Evolutionary conservation across 306 rosid genomes (phyloP).

Genomic region (Cucurbita argyrosperma): DNA sequence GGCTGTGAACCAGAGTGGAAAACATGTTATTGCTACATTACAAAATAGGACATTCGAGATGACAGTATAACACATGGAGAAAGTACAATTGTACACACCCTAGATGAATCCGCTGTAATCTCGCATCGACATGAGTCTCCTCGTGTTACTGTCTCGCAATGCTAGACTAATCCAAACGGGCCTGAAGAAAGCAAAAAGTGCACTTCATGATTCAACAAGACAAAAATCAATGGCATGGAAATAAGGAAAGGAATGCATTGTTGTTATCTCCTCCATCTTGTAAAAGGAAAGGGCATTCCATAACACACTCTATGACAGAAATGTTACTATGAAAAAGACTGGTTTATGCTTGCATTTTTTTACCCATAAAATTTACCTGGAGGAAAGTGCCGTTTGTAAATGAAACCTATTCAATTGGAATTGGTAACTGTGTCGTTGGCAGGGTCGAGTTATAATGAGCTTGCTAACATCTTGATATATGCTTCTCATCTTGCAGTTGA

Average conservation of each 20-base stretch:
- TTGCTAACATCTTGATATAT: constrained; percentile 6
- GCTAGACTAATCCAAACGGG: not conserved
- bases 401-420: constrained; percentile 16
- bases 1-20: not conserved
- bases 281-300: not conserved
- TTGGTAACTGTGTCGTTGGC: constrained; percentile 12
- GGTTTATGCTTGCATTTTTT: not conserved
- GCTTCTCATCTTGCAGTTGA: constrained; percentile 18
- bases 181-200: not conserved
- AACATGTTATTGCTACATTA: not conserved
- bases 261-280: not conserved
- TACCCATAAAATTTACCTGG: constrained; percentile 3
- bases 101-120: not conserved
- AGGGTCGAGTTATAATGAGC: constrained; percentile 11
- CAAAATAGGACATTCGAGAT: not conserved
- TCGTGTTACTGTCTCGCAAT: not conserved
- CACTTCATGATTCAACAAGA: not conserved
- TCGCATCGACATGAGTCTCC: not conserved
- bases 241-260: not conserved
- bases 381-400: not conserved
- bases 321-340: not conserved
- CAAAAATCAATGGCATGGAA: not conserved
- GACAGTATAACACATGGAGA: not conserved
- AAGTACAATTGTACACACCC: constrained; percentile 5
- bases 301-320: not conserved